Conservation (phyloP, 306 rosid genomes). For the Inga laurina region DNA sequence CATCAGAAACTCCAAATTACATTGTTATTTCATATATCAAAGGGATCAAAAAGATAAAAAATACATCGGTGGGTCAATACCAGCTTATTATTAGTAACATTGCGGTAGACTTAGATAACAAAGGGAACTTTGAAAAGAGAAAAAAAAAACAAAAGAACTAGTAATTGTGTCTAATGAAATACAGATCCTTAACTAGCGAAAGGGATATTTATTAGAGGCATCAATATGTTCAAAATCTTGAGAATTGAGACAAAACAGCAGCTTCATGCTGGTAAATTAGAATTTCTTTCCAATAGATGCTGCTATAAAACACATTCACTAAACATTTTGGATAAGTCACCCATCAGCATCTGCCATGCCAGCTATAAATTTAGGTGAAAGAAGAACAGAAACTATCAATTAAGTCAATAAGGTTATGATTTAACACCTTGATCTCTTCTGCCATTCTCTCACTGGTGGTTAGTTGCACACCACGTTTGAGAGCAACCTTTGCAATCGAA, state of each 20-base stretch:
- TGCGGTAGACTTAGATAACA: not conserved
- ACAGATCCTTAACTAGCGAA: not conserved
- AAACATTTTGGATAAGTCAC: not conserved
- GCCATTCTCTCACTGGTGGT: slow-evolving; percentile 99
- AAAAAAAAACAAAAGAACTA: not conserved
- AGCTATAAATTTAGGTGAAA: slow-evolving; percentile 19
- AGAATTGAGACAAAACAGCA: not conserved
- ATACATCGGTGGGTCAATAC: not conserved
- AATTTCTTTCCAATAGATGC: not conserved
- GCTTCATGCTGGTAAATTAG: not conserved
- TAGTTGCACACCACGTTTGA: slow-evolving; percentile 95
- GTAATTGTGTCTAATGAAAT: not conserved
- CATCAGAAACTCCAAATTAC: not conserved
- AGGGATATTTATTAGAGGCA: not conserved
- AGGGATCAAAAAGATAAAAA: not conserved
- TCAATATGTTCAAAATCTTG: slow-evolving; percentile 6
- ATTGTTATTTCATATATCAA: not conserved
- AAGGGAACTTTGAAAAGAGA: not conserved
- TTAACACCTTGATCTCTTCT: slow-evolving; percentile 88
- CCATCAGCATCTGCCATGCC: slow-evolving; percentile 5
- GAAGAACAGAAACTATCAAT: slow-evolving; percentile 12
- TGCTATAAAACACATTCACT: not conserved
- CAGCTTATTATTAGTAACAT: not conserved
- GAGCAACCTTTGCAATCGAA: slow-evolving; percentile 89
- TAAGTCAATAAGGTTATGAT: slow-evolving; percentile 25